Base-by-base conservation (phyloP, 192 early-diverging fungal genomes). In the Coemansia sp. region DNA sequence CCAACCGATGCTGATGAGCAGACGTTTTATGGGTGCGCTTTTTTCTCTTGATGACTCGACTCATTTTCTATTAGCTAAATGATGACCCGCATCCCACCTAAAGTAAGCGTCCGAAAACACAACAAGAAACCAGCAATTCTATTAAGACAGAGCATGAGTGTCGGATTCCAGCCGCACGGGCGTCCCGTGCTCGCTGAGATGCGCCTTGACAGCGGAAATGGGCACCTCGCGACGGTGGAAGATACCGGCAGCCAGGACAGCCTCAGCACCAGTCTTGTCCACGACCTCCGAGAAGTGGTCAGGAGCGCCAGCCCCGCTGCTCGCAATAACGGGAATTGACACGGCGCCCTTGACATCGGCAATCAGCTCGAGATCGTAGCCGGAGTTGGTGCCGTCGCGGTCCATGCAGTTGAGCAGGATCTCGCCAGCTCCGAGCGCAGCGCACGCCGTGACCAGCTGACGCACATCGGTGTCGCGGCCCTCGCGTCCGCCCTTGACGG, bases 331-430 rank as follows among this genome's bases (percentile, higher is more conserved):
- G 1, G 98, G 98, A 61, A 99, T 99, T 4, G 71, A 64, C 13
- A 98, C 92, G 0, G 88, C 88, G 1, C 83, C 64, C 72, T 93
- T 96, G 38, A 95, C 92, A 56, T 90, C 87, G 9, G 82, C 71
- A 56, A 98, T 84, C 11, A 99, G 79, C 60, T 92, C 94, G 18
- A 94, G 72, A 59, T 99, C 98, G 69, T 92, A 99, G 15, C 98
- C 98, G 56, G 93, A 90, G 75, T 98, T 99, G 21, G 93, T 98
- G 5, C 98, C 98, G 75, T 99, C 98, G 74, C 91, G 88, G 79
- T 99, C 97, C 94, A 99, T 99, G 77, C 97, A 97, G 78, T 99
- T 99, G 60, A 98, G 86, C 74, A 98, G 79, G 49, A 99, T 92
- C 78, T 99, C 98, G 8, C 98, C 98, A 0, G 96, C 96, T 15